Evolutionary conservation across 2,329 filamentous ascomycete species (phyloP).

Genomic region (Nannizziopsis arthrosporioides): DNA sequence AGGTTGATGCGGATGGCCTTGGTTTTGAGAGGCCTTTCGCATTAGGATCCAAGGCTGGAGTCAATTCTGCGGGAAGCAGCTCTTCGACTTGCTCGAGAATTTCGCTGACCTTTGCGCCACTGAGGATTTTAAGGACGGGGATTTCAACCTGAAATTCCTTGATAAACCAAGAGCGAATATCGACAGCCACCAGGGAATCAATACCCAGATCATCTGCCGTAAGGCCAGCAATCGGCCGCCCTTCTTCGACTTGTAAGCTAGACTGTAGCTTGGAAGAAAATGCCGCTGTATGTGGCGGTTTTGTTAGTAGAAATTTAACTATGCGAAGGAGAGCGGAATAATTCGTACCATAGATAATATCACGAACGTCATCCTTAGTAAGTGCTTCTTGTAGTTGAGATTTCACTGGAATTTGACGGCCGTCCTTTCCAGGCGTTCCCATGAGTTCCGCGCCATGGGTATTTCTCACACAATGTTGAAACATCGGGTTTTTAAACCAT

Average conservation of each 20-base stretch:
- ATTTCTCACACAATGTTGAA: neutral
- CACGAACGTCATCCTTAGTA: neutral
- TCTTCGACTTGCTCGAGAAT: neutral
- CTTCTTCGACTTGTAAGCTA: constrained; percentile 20
- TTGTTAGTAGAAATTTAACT: too few species aligned
- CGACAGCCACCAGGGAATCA: constrained; percentile 15
- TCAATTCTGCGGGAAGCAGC: neutral
- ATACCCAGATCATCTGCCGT: constrained; percentile 8
- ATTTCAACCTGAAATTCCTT: constrained; percentile 13
- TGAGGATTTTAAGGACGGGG: constrained; percentile 12
- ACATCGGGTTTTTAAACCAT: constrained; percentile 37
- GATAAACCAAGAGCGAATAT: constrained; percentile 14
- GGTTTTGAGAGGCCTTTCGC: neutral
- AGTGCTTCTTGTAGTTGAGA: too few species aligned
- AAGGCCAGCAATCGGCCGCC: neutral
- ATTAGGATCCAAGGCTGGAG: neutral
- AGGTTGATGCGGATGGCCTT: too few species aligned
- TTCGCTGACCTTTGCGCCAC: neutral
- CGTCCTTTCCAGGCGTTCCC: neutral
- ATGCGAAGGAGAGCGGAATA: too few species aligned
- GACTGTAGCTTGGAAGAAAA: constrained; percentile 27
- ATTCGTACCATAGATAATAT: too few species aligned
- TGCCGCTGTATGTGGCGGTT: constrained; percentile 21
- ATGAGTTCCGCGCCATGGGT: neutral
- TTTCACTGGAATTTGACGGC: neutral